Conservation (phyloP, 2,329 filamentous ascomycete species). For the Cladosporium sp. region DNA sequence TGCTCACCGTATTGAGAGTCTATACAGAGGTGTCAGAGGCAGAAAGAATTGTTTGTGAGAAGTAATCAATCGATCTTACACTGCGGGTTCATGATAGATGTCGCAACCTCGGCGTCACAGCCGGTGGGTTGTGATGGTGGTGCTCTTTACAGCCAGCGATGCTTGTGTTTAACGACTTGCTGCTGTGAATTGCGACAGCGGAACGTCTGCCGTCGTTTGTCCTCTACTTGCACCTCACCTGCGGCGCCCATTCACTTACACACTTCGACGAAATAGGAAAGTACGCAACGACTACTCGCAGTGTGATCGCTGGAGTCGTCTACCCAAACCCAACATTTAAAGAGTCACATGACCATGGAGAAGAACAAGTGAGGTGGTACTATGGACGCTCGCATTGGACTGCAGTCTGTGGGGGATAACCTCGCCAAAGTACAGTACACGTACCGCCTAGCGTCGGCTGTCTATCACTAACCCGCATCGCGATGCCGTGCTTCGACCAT, state of each 20-base stretch:
- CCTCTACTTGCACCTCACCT: too few species aligned
- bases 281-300: too few species aligned
- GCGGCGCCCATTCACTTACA: too few species aligned
- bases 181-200: too few species aligned
- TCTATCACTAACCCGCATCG: slow-evolving; percentile 6
- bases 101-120: not conserved
- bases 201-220: too few species aligned
- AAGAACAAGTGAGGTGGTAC: not conserved
- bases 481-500: too few species aligned
- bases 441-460: not conserved
- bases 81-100: not conserved
- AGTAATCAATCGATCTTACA: not conserved
- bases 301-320: too few species aligned
- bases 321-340: too few species aligned
- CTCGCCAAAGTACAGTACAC: not conserved
- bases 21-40: not conserved
- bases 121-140: not conserved
- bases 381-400: not conserved
- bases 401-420: not conserved
- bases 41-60: not conserved
- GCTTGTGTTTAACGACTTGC: not conserved
- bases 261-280: too few species aligned
- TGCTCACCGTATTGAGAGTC: slow-evolving; percentile 1
- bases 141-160: not conserved
- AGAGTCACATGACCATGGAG: too few species aligned